Percentiles rank a stretch among this genome's conserved stretches.
phyloP scores from a whole-genome alignment of 1,284 basidiomycete species.

The Cryptococcus sp. region DNA sequence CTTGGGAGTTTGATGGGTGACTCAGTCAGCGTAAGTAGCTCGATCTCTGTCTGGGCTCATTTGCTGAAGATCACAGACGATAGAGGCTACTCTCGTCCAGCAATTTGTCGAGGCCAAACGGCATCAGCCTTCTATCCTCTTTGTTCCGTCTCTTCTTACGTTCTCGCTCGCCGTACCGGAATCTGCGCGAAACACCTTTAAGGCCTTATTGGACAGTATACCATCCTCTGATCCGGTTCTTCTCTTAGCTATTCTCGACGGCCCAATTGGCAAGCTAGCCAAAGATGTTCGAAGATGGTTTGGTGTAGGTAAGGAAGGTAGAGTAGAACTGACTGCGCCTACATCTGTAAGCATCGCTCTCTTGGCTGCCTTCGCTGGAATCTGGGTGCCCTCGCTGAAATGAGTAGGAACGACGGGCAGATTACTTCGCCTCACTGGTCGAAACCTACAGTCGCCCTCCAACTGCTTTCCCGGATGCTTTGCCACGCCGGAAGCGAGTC shows the following conservation, averaged over 20 bases:
- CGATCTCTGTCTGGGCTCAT: background rate
- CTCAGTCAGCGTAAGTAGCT: slow-evolving; percentile 66
- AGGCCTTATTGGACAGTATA: slow-evolving; percentile 84
- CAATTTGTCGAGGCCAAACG: slow-evolving; percentile 97
- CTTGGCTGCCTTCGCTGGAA: too few species aligned
- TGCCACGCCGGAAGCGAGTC: slow-evolving; percentile 75
- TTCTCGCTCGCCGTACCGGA: slow-evolving; percentile 87
- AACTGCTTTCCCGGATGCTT: slow-evolving; percentile 83
- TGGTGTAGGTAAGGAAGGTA: slow-evolving; percentile 68
- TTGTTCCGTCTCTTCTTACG: slow-evolving; percentile 80
- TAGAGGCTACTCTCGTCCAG: slow-evolving; percentile 89
- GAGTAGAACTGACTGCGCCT: slow-evolving; percentile 61
- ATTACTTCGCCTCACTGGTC: slow-evolving; percentile 73
- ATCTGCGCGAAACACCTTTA: slow-evolving; percentile 75
- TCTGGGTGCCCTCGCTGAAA: background rate
- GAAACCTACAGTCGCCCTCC: slow-evolving; percentile 69
- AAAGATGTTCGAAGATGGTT: slow-evolving; percentile 89
- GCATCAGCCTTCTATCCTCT: slow-evolving; percentile 92
- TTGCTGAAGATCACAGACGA: slow-evolving; percentile 56
- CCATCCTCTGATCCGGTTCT: slow-evolving; percentile 87
- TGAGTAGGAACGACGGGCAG: slow-evolving; percentile 55
- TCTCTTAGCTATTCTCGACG: slow-evolving; percentile 82
- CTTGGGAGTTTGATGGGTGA: slow-evolving; percentile 84
- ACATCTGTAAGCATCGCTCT: slow-evolving; percentile 34
- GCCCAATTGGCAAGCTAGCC: slow-evolving; percentile 64